Conservation (phyloP, 371 early-diverging fungal genomes). For the Apophysomyces sp. region DNA sequence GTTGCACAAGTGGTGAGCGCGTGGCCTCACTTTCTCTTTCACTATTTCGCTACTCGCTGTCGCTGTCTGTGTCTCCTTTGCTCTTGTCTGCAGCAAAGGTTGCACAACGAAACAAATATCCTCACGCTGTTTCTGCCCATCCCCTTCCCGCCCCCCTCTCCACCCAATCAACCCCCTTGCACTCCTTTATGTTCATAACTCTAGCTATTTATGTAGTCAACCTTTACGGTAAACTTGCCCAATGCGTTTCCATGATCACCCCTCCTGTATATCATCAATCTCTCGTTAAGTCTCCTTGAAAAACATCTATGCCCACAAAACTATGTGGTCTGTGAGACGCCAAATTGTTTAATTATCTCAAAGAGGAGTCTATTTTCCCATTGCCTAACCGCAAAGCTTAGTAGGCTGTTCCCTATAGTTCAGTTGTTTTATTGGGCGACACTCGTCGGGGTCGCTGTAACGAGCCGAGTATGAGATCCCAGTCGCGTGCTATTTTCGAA, state of each 20-base stretch:
- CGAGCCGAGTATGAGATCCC: too few relatives aligned
- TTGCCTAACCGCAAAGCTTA: too few relatives aligned
- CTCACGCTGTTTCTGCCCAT: not conserved
- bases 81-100: not conserved
- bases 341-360: too few relatives aligned
- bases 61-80: conserved; percentile 1
- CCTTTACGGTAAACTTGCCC: not conserved
- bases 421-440: too few relatives aligned
- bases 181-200: not conserved
- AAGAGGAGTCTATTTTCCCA: not conserved
- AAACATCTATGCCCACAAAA: not conserved
- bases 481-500: too few relatives aligned
- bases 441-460: too few relatives aligned
- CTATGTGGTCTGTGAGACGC: not conserved
- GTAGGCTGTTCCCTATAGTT: too few relatives aligned
- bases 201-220: not conserved
- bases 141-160: not conserved
- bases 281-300: not conserved
- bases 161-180: not conserved
- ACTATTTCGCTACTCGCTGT: not conserved
- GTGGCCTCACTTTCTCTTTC: not conserved
- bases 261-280: not conserved
- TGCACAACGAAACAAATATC: not conserved
- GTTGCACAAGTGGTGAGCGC: not conserved
- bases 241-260: not conserved